Evolutionary conservation across 2,329 filamentous ascomycete species (phyloP).

Genomic region (Arthrobotrys entomopaga): DNA sequence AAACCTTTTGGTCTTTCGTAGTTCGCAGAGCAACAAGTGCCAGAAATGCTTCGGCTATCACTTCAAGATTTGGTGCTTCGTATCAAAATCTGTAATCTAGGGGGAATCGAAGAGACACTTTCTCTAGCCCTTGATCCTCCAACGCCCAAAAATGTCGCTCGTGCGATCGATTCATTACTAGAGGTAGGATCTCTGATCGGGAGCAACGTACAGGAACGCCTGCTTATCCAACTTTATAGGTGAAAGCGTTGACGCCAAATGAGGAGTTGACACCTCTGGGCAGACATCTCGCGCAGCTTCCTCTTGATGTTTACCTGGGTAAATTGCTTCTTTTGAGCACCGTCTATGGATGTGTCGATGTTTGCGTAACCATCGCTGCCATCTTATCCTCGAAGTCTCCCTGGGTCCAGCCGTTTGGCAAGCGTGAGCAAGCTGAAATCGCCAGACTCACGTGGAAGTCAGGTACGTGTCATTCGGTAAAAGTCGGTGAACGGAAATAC

Average conservation of each 20-base stretch:
- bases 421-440: slow-evolving; percentile 81
- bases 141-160: slow-evolving; percentile 87
- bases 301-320: slow-evolving; percentile 91
- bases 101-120: slow-evolving; percentile 89
- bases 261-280: slow-evolving; percentile 91
- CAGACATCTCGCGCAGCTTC: slow-evolving; percentile 84
- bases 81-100: slow-evolving; percentile 96
- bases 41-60: slow-evolving; percentile 93
- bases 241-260: slow-evolving; percentile 74
- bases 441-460: slow-evolving; percentile 81
- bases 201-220: no score
- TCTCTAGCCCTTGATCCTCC: slow-evolving; percentile 89
- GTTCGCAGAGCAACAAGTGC: slow-evolving; percentile 92
- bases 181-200: slow-evolving; percentile 64
- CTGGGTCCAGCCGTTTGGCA: slow-evolving; percentile 86
- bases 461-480: slow-evolving; percentile 61
- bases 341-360: slow-evolving; percentile 90
- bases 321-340: slow-evolving; percentile 89
- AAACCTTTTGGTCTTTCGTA: slow-evolving; percentile 60
- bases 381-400: slow-evolving; percentile 95
- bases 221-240: no score
- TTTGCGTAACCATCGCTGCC: slow-evolving; percentile 88
- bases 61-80: slow-evolving; percentile 94
- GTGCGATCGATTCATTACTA: slow-evolving; percentile 89
- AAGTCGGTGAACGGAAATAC: background rate